Conservation (phyloP, 208 protist species). For the Leishmania aethiopica region DNA sequence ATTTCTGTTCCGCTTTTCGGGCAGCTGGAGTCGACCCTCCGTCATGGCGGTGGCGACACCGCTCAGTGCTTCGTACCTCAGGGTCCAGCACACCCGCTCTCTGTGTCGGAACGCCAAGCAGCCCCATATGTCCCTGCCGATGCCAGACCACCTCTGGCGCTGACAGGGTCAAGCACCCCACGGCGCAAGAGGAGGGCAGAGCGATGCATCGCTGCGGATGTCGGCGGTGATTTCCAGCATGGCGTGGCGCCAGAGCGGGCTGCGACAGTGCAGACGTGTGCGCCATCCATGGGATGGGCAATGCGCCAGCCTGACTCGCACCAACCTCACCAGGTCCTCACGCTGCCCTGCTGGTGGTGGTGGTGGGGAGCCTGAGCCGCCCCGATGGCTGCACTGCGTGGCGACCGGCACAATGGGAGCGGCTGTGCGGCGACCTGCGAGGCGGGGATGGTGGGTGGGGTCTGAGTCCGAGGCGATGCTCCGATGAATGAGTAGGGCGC, state of each 20-base stretch:
- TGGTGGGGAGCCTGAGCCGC: background rate
- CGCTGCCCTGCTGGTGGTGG: background rate
- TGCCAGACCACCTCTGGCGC: background rate
- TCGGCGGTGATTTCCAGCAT: background rate
- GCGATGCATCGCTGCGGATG: background rate
- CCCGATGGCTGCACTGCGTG: background rate
- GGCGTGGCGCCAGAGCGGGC: background rate
- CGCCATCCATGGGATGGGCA: background rate
- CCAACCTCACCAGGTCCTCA: background rate
- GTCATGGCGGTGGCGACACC: too few species aligned
- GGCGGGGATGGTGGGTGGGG: background rate
- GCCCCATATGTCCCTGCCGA: background rate
- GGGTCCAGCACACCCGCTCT: too few species aligned
- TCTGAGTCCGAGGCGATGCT: background rate
- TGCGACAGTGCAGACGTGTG: background rate
- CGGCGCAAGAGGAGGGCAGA: background rate
- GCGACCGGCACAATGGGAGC: background rate
- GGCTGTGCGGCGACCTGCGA: background rate
- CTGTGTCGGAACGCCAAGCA: too few species aligned
- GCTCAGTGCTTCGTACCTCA: too few species aligned
- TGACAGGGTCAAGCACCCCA: background rate
- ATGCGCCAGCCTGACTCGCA: background rate
- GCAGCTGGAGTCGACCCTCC: too few species aligned
- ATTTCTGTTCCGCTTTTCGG: background rate
- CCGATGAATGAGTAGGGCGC: background rate